These are phyloP conservation scores for Corylus heterophylla DNA, from an alignment of 306 rosid species.

Conservation along the genomic window DNA sequence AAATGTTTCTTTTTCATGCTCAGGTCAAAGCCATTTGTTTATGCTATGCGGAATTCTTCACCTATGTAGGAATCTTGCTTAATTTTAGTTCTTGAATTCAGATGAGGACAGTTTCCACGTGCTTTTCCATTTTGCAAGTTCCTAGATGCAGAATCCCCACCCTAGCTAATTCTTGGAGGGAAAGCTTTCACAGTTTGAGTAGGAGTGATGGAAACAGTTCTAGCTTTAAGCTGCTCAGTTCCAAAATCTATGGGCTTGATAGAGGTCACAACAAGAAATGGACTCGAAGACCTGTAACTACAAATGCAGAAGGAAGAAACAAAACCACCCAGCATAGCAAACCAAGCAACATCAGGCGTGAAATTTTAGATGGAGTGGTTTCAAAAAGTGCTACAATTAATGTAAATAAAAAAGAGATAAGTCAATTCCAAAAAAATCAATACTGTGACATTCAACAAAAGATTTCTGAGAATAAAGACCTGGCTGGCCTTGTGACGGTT, in stretches of 20 bases:
- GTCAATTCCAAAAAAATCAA: slow-evolving; percentile 53
- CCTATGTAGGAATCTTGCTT: slow-evolving; percentile 16
- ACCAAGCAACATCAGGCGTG: slow-evolving; percentile 48
- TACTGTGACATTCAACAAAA: slow-evolving; percentile 44
- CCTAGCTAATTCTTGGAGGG: slow-evolving; percentile 59
- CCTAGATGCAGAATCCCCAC: slow-evolving; percentile 67
- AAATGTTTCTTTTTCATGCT: slow-evolving; percentile 23
- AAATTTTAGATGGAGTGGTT: slow-evolving; percentile 52
- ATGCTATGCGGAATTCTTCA: slow-evolving; percentile 31
- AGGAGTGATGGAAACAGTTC: slow-evolving; percentile 40
- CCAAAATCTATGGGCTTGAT: slow-evolving; percentile 50
- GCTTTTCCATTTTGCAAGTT: slow-evolving; percentile 60
- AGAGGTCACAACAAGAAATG: slow-evolving; percentile 65
- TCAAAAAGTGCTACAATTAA: slow-evolving; percentile 45
- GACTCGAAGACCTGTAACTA: slow-evolving; percentile 67
- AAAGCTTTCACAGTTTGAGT: slow-evolving; percentile 48
- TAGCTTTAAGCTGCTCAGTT: slow-evolving; percentile 43
- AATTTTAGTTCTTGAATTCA: slow-evolving; percentile 30
- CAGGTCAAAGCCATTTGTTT: slow-evolving; percentile 48
- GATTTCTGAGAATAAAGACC: slow-evolving; percentile 60
- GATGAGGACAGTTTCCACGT: slow-evolving; percentile 67
- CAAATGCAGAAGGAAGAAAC: slow-evolving; percentile 58
- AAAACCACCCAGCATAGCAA: slow-evolving; percentile 40
- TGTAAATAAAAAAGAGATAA: slow-evolving; percentile 50
- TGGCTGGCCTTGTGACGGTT: slow-evolving; percentile 53